Conservation (phyloP, 805 yeast species). For the Torulaspora microellipsoides region DNA sequence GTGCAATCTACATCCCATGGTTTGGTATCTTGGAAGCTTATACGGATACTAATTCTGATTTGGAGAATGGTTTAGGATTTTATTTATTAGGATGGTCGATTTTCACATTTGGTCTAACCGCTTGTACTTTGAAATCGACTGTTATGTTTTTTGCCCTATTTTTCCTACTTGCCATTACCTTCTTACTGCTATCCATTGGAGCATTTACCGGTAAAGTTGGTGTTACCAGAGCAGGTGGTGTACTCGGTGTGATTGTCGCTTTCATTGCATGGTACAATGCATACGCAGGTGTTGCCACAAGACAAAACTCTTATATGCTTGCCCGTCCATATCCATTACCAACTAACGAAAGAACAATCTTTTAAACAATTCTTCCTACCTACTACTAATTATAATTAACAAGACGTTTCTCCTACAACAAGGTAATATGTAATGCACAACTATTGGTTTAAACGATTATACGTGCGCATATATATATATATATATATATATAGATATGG, state of each 20-base stretch:
- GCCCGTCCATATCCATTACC: slow-evolving; percentile 31
- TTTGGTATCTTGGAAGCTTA: slow-evolving; percentile 56
- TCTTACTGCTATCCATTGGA: slow-evolving; percentile 47
- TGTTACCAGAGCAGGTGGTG: slow-evolving; percentile 51
- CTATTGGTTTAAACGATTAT: background rate
- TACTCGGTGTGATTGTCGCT: slow-evolving; percentile 53
- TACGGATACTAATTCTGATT: slow-evolving; percentile 32
- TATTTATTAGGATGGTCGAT: slow-evolving; percentile 55
- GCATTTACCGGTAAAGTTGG: slow-evolving; percentile 41
- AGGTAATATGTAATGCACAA: too few relatives aligned
- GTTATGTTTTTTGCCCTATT: slow-evolving; percentile 54
- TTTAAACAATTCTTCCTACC: background rate
- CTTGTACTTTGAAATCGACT: slow-evolving; percentile 56
- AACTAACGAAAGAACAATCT: slow-evolving; percentile 14
- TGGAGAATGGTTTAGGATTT: slow-evolving; percentile 51
- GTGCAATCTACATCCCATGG: slow-evolving; percentile 49
- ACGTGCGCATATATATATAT: background rate
- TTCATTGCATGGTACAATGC: slow-evolving; percentile 62
- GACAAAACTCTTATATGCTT: slow-evolving; percentile 46
- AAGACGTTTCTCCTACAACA: too few relatives aligned
- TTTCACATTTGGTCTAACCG: slow-evolving; percentile 47
- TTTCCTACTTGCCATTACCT: slow-evolving; percentile 48
- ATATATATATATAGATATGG: too few relatives aligned
- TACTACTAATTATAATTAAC: too few relatives aligned
- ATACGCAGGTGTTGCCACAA: slow-evolving; percentile 58